Conservation (phyloP, 495 filamentous ascomycete species). For the Podospora fimiseda region DNA sequence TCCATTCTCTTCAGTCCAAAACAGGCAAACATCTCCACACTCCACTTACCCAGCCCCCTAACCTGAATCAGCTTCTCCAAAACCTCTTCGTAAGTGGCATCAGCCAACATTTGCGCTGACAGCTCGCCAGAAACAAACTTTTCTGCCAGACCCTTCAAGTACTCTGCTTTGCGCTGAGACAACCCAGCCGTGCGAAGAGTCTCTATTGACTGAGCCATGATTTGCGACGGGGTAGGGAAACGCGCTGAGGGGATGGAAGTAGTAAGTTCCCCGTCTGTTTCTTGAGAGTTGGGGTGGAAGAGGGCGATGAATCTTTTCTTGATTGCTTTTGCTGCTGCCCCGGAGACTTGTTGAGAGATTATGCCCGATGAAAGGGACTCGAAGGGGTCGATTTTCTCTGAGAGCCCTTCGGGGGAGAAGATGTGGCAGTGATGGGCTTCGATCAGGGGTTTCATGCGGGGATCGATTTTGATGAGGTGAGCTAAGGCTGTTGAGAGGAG, state of each 20-base stretch:
- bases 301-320: slow-evolving; percentile 75
- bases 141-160: slow-evolving; percentile 74
- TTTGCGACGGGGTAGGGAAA: slow-evolving; percentile 75
- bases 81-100: slow-evolving; percentile 79
- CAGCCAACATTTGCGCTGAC: slow-evolving; percentile 63
- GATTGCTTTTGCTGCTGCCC: slow-evolving; percentile 82
- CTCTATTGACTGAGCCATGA: slow-evolving; percentile 52
- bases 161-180: slow-evolving; percentile 90
- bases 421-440: slow-evolving; percentile 67
- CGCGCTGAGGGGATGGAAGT: neutral
- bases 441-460: slow-evolving; percentile 66
- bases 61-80: slow-evolving; percentile 77
- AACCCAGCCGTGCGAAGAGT: slow-evolving; percentile 77
- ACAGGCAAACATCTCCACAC: slow-evolving; percentile 94
- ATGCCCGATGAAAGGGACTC: slow-evolving; percentile 74
- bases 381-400: slow-evolving; percentile 84
- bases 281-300: slow-evolving; percentile 50
- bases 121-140: slow-evolving; percentile 73
- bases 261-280: no score
- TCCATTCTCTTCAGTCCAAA: slow-evolving; percentile 89
- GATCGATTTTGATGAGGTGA: slow-evolving; percentile 70
- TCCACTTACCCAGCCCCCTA: slow-evolving; percentile 82
- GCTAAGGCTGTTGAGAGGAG: slow-evolving; percentile 71
- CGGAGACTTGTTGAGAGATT: slow-evolving; percentile 93
- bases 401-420: slow-evolving; percentile 76